Evolutionary conservation across 1,284 basidiomycete species (phyloP).

Genomic region (Trichosporon sp.): DNA sequence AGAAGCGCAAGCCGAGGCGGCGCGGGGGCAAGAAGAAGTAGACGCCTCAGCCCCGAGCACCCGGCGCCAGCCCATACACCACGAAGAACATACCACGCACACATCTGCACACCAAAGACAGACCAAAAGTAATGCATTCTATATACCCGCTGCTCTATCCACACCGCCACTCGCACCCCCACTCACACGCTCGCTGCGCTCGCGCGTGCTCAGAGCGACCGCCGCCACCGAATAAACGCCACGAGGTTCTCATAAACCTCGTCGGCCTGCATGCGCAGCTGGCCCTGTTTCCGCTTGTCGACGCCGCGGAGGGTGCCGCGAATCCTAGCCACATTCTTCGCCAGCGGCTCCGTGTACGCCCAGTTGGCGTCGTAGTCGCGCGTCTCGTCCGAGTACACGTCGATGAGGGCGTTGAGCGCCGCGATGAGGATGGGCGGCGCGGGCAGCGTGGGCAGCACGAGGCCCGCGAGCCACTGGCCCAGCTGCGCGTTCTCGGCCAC

Average conservation of each 20-base stretch:
- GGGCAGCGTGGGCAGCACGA: constrained; percentile 37
- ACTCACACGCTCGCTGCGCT: neutral
- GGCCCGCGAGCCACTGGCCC: constrained; percentile 25
- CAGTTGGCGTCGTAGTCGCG: constrained; percentile 67
- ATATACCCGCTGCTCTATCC: neutral
- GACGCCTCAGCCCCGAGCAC: too few species aligned
- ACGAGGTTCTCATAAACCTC: constrained; percentile 68
- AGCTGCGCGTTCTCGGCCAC: constrained; percentile 60
- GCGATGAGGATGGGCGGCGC: constrained; percentile 64
- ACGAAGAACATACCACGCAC: neutral
- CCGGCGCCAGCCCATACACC: too few species aligned
- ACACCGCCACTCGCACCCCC: too few species aligned
- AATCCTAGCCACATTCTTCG: constrained; percentile 57
- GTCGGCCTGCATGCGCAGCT: constrained; percentile 51
- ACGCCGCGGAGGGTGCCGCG: constrained; percentile 58
- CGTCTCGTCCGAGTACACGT: constrained; percentile 90
- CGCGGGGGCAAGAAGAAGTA: constrained; percentile 20
- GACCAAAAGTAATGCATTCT: neutral
- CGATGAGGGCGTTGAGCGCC: constrained; percentile 78
- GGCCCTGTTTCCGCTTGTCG: constrained; percentile 52
- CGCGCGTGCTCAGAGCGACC: constrained; percentile 34
- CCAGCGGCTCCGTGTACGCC: constrained; percentile 57
- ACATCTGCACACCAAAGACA: neutral
- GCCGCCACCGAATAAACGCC: constrained; percentile 83
- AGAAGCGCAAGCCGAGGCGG: constrained; percentile 9